Evolutionary conservation across 1,139 yeast species (phyloP).

Genomic region (Geotrichum candidum): DNA sequence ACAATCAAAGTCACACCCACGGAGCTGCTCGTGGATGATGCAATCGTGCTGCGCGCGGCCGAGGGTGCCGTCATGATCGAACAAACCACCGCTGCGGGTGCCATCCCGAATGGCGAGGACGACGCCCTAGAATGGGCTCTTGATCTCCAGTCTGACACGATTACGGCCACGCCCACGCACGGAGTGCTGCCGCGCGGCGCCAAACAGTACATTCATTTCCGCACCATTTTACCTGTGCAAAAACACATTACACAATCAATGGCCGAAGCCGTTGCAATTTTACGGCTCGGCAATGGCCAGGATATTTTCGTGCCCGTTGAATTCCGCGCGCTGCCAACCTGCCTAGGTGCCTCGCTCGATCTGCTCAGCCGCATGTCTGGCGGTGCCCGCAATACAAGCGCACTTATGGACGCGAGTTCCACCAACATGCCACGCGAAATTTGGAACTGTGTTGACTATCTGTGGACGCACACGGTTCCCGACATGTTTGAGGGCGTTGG

Average conservation of each 20-base stretch:
- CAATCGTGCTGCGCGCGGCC: constrained; percentile 20
- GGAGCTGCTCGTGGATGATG: constrained; percentile 22
- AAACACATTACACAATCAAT: constrained; percentile 14
- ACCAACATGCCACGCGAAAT: constrained; percentile 33
- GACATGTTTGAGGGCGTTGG: constrained; percentile 21
- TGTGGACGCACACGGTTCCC: constrained; percentile 26
- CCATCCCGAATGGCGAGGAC: constrained; percentile 6
- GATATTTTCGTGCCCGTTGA: constrained; percentile 34
- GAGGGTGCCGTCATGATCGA: constrained; percentile 15
- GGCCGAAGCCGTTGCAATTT: constrained; percentile 27
- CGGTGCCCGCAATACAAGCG: constrained; percentile 28
- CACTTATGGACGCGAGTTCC: constrained; percentile 17
- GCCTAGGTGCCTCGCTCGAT: constrained; percentile 33
- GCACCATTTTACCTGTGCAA: constrained; percentile 13
- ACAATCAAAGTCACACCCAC: constrained; percentile 32
- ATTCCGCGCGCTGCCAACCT: constrained; percentile 30
- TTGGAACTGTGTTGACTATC: constrained; percentile 35
- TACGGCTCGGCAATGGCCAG: constrained; percentile 31
- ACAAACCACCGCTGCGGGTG: constrained; percentile 6
- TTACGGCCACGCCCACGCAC: constrained; percentile 21
- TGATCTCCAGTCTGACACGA: constrained; percentile 4
- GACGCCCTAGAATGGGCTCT: constrained; percentile 21
- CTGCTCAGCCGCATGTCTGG: constrained; percentile 28
- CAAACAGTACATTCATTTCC: constrained; percentile 22
- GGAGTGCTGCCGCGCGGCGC: constrained; percentile 30